These are phyloP conservation scores for Boletus vermiculosoides DNA, from an alignment of 768 basidiomycete species.

Conservation along the genomic window DNA sequence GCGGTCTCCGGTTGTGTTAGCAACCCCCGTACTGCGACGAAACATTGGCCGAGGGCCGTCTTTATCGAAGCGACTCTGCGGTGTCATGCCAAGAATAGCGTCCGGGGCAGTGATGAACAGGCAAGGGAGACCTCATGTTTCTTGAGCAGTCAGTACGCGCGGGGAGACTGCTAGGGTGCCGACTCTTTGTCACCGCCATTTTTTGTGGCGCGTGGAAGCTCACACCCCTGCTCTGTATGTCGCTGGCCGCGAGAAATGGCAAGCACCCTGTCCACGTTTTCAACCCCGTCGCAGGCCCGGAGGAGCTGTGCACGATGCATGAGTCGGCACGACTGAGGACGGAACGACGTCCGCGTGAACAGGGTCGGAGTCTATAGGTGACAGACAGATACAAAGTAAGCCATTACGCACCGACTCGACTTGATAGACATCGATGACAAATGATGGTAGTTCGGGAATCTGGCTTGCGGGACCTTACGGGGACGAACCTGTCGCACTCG, in stretches of 20 bases:
- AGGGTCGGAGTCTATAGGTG: neutral
- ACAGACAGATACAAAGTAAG: neutral
- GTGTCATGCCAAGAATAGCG: constrained; percentile 6
- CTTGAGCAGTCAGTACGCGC: constrained; percentile 48
- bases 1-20: neutral
- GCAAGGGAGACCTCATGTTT: constrained; percentile 59
- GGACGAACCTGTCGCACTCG: constrained; percentile 57
- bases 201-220: neutral
- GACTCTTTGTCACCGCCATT: neutral
- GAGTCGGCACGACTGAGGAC: constrained; percentile 63
- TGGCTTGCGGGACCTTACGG: constrained; percentile 44
- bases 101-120: constrained; percentile 34
- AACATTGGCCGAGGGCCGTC: constrained; percentile 14
- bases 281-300: constrained; percentile 40
- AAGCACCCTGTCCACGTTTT: constrained; percentile 38
- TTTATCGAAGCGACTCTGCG: constrained; percentile 19
- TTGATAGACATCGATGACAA: constrained; percentile 57
- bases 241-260: constrained; percentile 2
- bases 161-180: constrained; percentile 44
- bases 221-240: neutral
- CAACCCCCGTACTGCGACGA: neutral
- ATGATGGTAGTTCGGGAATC: constrained; percentile 64
- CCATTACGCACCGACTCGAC: constrained; percentile 43
- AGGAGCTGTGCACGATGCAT: constrained; percentile 53
- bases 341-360: neutral